Base-by-base conservation (phyloP, 192 early-diverging fungal species). In the Entomortierella parvispora region DNA sequence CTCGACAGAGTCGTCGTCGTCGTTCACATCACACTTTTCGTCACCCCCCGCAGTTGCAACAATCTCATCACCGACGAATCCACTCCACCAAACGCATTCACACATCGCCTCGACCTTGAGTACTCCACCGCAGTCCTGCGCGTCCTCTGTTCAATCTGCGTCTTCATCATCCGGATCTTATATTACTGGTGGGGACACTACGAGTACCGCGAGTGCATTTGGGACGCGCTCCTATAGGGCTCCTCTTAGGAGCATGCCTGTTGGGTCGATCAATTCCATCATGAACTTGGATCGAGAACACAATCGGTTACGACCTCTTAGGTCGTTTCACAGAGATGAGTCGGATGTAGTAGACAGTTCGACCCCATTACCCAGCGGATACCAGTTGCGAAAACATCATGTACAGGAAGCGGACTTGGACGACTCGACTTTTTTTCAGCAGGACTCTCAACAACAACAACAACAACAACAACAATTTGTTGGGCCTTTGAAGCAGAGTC, bases 261-360 rank as follows among this genome's bases (percentile, higher is more conserved):
- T 75, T 22, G 71, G 71, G 17, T 60, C 56, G 1, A 75, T 75
- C 37, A 75, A 66, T 26, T 60, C 48, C 8, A 75, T 75, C 15
- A 55, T 62, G 17, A 75, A 75, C 32, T 31, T 75, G 46, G 71
- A 75, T 33, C 23, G 20, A n/a, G 71, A 54, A 11, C 63, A 66
- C 4, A 46, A 49, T 18, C 61, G 37, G 43, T 34, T 66, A 45
- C 34, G 71, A 8, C 63, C 71, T 0, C 18, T 75, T 23, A 72
- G 46, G 9, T 72, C 70, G n/a, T 14, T 65, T 23, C 52, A 61
- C n/a, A 56, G 34, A 0, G 48, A 66, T 23, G 63, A 59, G 18
- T 23, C 55, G 2, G 45, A 57, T 37, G 37, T 46, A 17, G 70
- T 65, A 31, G 62, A 64, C 44, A 29, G 34, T 4, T 33, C 25